Conservation (phyloP, 257 asterid species). For the Nicotiana tomentosiformis region DNA sequence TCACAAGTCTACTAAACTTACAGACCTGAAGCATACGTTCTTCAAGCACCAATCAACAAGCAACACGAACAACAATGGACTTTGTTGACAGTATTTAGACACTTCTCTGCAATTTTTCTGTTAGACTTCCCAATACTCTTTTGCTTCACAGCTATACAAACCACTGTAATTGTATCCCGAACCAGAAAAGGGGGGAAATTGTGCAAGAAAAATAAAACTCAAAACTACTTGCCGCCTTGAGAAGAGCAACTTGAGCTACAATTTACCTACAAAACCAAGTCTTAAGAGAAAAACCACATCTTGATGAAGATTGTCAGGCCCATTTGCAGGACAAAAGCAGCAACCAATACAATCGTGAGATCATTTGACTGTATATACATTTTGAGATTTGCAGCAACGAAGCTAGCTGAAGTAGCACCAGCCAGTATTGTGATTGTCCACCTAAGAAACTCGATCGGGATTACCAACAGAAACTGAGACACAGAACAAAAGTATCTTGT, state of each 20-base stretch:
- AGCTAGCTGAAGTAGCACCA: slow-evolving; percentile 73
- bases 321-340: slow-evolving; percentile 83
- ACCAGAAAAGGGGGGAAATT: not conserved
- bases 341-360: slow-evolving; percentile 42
- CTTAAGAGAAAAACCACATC: slow-evolving; percentile 62
- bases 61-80: not conserved
- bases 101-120: not conserved
- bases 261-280: not conserved
- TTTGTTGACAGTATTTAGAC: not conserved
- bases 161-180: not conserved
- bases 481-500: slow-evolving; percentile 19
- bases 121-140: not conserved
- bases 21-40: not conserved
- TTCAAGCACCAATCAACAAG: not conserved
- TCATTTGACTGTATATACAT: slow-evolving; percentile 47
- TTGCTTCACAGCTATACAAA: not conserved
- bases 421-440: slow-evolving; percentile 60
- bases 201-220: not conserved
- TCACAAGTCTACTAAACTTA: not conserved
- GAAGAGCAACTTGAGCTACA: not conserved
- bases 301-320: slow-evolving; percentile 85
- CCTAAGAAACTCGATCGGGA: slow-evolving; percentile 66
- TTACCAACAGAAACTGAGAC: slow-evolving; percentile 60
- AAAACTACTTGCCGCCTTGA: not conserved
- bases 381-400: slow-evolving; percentile 67